Conservation (phyloP, 768 basidiomycete genomes). For the Suillus placidus region DNA sequence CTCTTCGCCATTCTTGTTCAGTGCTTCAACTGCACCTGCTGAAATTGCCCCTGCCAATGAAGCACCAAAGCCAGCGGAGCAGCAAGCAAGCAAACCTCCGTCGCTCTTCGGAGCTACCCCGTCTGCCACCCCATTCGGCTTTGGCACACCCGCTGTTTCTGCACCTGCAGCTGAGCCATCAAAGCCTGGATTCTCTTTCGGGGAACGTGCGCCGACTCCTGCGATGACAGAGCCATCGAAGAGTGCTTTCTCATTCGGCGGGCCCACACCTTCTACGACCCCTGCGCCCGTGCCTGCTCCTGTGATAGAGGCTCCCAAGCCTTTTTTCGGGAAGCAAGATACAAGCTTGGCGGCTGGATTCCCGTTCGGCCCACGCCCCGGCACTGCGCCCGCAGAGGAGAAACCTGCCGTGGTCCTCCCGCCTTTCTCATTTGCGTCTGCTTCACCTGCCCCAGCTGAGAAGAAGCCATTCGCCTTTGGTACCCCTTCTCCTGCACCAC, state of each 20-base stretch:
- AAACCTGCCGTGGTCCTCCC: conserved; percentile 25
- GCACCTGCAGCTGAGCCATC: background rate
- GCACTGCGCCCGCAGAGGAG: conserved; percentile 25
- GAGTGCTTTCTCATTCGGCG: conserved; percentile 37
- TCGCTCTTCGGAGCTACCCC: conserved; percentile 8
- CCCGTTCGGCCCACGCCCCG: conserved; percentile 43
- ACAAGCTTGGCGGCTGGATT: conserved; percentile 36
- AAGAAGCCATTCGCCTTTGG: conserved; percentile 51
- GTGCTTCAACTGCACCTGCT: conserved; percentile 23
- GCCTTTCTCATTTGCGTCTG: conserved; percentile 33
- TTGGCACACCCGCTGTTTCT: conserved; percentile 8
- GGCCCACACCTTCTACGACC: conserved; percentile 18
- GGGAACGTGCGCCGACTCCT: conserved; percentile 19
- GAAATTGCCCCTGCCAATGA: conserved; percentile 20
- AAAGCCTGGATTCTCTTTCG: conserved; percentile 30
- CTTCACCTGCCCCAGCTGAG: conserved; percentile 37
- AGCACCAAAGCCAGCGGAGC: conserved; percentile 17
- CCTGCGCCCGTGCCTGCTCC: conserved; percentile 11
- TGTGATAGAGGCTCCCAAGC: conserved; percentile 42
- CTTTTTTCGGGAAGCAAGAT: conserved; percentile 40
- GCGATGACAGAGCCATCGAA: conserved; percentile 34
- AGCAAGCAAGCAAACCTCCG: conserved; percentile 7
- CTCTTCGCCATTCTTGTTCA: conserved; percentile 32
- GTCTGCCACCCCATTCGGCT: conserved; percentile 10
- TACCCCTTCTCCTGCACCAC: conserved; percentile 35